Conservation (phyloP, 2,329 filamentous ascomycete species). For the Aspergillus persii region DNA sequence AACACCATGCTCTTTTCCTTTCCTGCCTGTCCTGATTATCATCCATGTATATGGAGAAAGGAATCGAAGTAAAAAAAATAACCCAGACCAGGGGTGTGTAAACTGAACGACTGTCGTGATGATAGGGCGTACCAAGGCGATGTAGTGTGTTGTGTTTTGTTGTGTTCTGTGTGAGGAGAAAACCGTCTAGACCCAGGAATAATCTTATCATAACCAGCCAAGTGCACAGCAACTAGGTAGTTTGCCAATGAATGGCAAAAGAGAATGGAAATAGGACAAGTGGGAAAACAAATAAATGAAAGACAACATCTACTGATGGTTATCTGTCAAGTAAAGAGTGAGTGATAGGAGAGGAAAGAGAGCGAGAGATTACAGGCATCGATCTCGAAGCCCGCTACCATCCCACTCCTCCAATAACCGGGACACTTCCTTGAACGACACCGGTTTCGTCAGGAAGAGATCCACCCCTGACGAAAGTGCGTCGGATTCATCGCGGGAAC, state of each 20-base stretch:
- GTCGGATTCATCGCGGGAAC: slow-evolving; percentile 44
- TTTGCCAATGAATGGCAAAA: background rate
- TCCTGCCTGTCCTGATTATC: background rate
- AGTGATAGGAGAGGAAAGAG: background rate
- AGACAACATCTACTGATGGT: background rate
- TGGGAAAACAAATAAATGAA: background rate
- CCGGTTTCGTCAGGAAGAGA: slow-evolving; percentile 48
- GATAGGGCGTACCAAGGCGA: too few relatives aligned
- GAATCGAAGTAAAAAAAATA: too few relatives aligned
- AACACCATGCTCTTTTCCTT: background rate
- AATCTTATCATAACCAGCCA: background rate
- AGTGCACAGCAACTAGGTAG: background rate
- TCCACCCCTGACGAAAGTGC: slow-evolving; percentile 45
- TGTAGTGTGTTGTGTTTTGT: too few relatives aligned
- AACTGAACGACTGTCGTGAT: too few relatives aligned
- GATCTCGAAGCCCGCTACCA: slow-evolving; percentile 3
- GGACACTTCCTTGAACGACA: slow-evolving; percentile 45
- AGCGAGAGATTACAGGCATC: background rate
- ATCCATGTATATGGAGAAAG: background rate
- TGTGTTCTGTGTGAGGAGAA: background rate
- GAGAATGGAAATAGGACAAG: background rate
- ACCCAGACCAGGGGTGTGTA: too few relatives aligned
- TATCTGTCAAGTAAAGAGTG: background rate
- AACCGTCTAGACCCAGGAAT: background rate
- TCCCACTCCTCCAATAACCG: slow-evolving; percentile 38